Evolutionary conservation across 345 rosid genomes (phyloP), one percentile per base, ranked within the genome.

Genomic region (Euclidium syriacum): DNA sequence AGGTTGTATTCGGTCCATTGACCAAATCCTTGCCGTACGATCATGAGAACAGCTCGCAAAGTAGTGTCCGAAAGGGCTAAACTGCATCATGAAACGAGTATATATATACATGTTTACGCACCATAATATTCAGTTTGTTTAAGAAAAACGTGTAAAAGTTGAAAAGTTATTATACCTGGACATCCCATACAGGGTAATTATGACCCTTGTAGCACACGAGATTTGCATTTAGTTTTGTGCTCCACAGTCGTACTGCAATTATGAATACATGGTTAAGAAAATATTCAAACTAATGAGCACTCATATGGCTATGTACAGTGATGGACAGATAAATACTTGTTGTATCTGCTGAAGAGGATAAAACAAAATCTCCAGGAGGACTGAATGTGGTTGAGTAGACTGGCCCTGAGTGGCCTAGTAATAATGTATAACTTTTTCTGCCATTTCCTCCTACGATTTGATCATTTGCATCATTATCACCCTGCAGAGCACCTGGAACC

Each of bases 151-250:
- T 32, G 27, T 30, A 6, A 16, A 63, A 33, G 5, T 15, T 24
- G 23, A 63, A 68, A 22, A 57, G 43, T 39, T 35, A 56, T 39
- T 35, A 56, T 77, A 90, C 99, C 95, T 94, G 90, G 61, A 78
- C 99, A 74, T 90, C 99, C 96, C 97, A 90, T n/a, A 94, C 97
- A 59, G 97, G 96, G 74, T 87, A 94, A 71, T 94, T 94, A 58
- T 94, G 99, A 71, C 99, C 97, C 80, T 90, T 90, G 84, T 90
- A 94, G 78, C 97, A 87, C 41, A 95, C 99, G 43, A 88, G 96
- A 81, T 88, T 95, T 47, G 97, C 92, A 76, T 95, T 90, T 65
- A 88, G 77, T 74, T 90, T 79, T 64, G 96, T 85, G 78, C 94
- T 95, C 99, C 99, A 95, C 16, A 94, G 80, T 49, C 96, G 82